These are phyloP conservation scores for Colletotrichum tropicale DNA, from an alignment of 2,329 filamentous ascomycete genomes.

Conservation along the genomic window DNA sequence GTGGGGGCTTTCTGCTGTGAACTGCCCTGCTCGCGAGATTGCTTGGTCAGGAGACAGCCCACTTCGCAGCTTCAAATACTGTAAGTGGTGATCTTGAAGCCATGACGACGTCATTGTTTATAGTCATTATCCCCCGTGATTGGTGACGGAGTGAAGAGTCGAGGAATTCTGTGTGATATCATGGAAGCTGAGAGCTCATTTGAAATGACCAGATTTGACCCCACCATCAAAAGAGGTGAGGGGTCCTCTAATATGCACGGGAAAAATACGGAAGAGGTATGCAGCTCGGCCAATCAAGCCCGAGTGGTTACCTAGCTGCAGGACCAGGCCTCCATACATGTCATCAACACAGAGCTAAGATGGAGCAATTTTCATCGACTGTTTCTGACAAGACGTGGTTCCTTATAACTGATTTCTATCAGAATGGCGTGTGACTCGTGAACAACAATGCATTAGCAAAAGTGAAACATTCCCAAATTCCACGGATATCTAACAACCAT, in stretches of 20 bases:
- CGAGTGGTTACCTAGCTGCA: not conserved
- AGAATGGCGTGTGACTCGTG: not conserved
- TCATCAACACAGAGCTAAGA: not conserved
- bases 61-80: not conserved
- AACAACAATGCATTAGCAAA: not conserved
- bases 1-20: not conserved
- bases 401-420: not conserved
- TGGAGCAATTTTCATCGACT: not conserved
- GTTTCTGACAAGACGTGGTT: not conserved
- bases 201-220: not conserved
- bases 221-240: not conserved
- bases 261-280: not conserved
- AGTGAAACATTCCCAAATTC: not conserved
- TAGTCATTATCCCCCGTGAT: not conserved
- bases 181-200: not conserved
- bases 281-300: not conserved
- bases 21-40: not conserved
- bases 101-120: not conserved
- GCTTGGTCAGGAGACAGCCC: not conserved
- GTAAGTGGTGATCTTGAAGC: not conserved
- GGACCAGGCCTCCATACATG: not conserved
- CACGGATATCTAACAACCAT: not conserved
- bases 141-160: not conserved
- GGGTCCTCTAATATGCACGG: not conserved
- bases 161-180: not conserved